phyloP scores from a whole-genome alignment of 306 rosid genomes.

The Prunus salicina region DNA sequence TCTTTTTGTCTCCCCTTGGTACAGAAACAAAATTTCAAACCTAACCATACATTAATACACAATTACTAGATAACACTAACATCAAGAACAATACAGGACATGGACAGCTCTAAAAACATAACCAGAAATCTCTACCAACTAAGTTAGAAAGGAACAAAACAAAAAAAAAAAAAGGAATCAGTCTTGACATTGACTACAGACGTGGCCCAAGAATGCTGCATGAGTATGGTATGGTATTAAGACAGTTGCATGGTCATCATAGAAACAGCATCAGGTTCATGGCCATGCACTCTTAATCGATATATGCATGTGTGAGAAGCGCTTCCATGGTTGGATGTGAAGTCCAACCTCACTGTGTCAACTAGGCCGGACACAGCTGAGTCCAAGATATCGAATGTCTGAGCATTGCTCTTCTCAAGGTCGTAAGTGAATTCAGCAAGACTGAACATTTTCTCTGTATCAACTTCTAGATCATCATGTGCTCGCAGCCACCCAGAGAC shows the following conservation, averaged over 20 bases:
- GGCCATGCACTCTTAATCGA: constrained; percentile 90
- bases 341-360: constrained; percentile 75
- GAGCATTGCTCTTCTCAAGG: constrained; percentile 95
- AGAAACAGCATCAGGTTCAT: constrained; percentile 59
- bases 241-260: constrained; percentile 51
- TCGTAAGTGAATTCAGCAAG: constrained; percentile 68
- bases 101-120: neutral
- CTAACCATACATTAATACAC: neutral
- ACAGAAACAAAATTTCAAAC: no score
- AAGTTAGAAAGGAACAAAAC: constrained; percentile 21
- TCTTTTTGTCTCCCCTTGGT: no score
- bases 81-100: neutral
- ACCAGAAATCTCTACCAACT: constrained; percentile 13
- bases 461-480: constrained; percentile 27
- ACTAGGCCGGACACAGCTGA: constrained; percentile 41
- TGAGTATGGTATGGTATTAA: constrained; percentile 7
- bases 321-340: constrained; percentile 84
- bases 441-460: constrained; percentile 46
- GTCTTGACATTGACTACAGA: constrained; percentile 5
- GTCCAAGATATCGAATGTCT: constrained; percentile 58
- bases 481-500: constrained; percentile 80
- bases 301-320: constrained; percentile 91
- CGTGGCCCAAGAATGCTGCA: neutral
- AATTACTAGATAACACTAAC: neutral
- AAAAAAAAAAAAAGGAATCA: constrained; percentile 23